Evolutionary conservation across 345 rosid genomes (phyloP).

Genomic region (Salix purpurea): DNA sequence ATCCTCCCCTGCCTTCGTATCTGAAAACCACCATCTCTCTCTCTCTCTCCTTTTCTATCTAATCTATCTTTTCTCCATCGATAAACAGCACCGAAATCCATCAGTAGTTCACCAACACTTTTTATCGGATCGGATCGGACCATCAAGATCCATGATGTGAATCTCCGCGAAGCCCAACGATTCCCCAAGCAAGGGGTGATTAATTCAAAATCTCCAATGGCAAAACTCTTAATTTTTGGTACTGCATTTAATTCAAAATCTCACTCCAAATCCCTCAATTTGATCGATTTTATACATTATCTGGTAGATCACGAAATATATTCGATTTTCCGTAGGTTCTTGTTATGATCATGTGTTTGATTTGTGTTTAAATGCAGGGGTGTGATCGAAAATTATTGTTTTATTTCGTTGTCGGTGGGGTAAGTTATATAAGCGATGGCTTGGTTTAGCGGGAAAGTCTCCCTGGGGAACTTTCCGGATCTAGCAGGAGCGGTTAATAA

Average conservation of each 20-base stretch:
- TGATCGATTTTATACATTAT: neutral
- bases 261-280: no score
- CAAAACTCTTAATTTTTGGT: neutral
- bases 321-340: neutral
- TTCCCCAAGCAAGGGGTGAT: neutral
- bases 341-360: neutral
- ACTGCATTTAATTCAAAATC: no score
- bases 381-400: conserved; percentile 13
- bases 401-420: neutral
- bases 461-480: conserved; percentile 89
- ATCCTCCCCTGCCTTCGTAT: neutral
- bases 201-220: neutral
- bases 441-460: conserved; percentile 92
- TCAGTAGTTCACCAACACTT: neutral
- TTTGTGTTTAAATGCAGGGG: conserved; percentile 25
- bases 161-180: neutral
- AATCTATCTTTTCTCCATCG: no score
- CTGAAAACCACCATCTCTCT: neutral
- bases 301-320: neutral
- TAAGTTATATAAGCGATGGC: conserved; percentile 48
- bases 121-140: neutral
- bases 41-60: no score
- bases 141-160: neutral
- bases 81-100: neutral
- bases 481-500: conserved; percentile 97